These are phyloP conservation scores for Pythium sp. DNA, from an alignment of 352 stramenopile genomes.

Conservation along the genomic window DNA sequence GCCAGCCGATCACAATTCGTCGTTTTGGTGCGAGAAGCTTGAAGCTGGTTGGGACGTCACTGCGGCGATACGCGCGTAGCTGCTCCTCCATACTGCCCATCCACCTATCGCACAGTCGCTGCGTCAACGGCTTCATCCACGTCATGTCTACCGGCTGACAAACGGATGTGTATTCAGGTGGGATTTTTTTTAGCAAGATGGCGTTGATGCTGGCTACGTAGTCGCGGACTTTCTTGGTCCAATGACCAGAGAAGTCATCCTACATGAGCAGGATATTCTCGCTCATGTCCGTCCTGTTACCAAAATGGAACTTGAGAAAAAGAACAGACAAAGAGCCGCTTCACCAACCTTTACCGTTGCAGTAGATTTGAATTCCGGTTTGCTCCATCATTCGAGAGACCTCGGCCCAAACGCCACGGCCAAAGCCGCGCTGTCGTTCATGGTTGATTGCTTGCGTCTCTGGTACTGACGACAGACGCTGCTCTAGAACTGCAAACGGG, in stretches of 20 bases:
- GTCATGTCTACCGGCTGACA: too few relatives aligned
- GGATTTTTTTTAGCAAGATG: too few relatives aligned
- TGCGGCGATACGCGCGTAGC: too few relatives aligned
- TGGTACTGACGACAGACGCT: constrained; percentile 9
- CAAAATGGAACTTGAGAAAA: not conserved
- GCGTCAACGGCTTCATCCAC: too few relatives aligned
- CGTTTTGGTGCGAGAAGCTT: too few relatives aligned
- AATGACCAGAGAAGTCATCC: too few relatives aligned
- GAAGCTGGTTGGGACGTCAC: too few relatives aligned
- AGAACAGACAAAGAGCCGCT: not conserved
- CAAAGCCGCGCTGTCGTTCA: constrained; percentile 24
- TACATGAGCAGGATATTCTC: not conserved
- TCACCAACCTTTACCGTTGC: constrained; percentile 24
- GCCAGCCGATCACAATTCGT: too few relatives aligned
- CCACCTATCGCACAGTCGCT: too few relatives aligned
- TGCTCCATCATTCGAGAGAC: constrained; percentile 16
- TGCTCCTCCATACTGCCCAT: too few relatives aligned
- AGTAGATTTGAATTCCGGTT: constrained; percentile 3
- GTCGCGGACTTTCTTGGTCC: not conserved
- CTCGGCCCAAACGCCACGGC: constrained; percentile 18
- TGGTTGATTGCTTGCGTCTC: constrained; percentile 17
- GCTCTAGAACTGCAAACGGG: constrained; percentile 24
- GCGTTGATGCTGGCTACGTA: too few relatives aligned
- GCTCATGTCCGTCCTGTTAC: not conserved
- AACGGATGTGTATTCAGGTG: too few relatives aligned